Evolutionary conservation across 768 basidiomycete species (phyloP).

Genomic region (Tulasnella sp.): DNA sequence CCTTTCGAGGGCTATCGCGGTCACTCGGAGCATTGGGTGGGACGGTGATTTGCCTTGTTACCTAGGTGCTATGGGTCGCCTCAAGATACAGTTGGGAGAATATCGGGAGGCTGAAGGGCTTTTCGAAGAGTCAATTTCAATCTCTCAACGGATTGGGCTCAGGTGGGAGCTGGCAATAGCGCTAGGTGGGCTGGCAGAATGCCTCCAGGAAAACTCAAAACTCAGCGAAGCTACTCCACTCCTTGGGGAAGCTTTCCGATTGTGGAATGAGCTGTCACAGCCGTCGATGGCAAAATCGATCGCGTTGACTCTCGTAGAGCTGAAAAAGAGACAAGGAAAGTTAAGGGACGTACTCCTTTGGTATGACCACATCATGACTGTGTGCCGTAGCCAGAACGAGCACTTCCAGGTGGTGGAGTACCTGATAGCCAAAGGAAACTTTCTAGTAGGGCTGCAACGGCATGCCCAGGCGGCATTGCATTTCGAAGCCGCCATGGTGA

Average conservation of each 20-base stretch:
- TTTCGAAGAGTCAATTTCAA: neutral
- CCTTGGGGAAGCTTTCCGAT: neutral
- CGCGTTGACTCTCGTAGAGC: neutral
- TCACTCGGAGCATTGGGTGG: neutral
- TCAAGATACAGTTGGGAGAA: neutral
- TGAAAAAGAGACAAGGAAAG: neutral
- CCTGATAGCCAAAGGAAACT: neutral
- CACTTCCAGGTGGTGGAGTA: neutral
- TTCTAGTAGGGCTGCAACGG: neutral
- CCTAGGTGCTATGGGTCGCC: neutral
- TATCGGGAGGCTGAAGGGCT: neutral
- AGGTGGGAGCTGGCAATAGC: neutral
- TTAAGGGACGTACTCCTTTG: neutral
- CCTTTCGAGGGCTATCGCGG: neutral
- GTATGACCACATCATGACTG: neutral
- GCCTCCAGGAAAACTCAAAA: neutral
- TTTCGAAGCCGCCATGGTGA: neutral
- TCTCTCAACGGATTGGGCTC: neutral
- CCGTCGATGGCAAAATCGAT: no score
- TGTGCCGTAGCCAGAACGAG: neutral
- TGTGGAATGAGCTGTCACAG: neutral
- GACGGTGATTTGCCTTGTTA: neutral
- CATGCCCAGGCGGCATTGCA: neutral
- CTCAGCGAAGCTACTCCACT: neutral
- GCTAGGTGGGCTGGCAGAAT: neutral